Conservation (phyloP, 306 rosid species). For the Vachellia collinsii region DNA sequence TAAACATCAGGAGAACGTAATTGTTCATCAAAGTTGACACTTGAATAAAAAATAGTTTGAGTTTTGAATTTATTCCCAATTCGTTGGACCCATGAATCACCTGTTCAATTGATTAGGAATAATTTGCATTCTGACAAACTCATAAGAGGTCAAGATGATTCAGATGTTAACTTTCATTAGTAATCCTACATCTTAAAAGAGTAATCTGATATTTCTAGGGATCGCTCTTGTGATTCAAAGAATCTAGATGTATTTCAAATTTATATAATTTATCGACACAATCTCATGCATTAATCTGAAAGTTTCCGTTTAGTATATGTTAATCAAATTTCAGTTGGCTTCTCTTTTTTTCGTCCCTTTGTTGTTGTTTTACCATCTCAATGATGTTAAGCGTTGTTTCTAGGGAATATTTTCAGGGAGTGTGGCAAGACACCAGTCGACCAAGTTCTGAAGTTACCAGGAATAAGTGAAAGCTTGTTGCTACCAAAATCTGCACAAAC, state of each 20-base stretch:
- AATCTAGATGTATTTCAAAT: conserved; percentile 29
- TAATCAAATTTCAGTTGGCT: conserved; percentile 38
- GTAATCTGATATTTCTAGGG: conserved; percentile 29
- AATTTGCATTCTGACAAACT: conserved; percentile 20
- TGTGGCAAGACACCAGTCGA: conserved; percentile 81
- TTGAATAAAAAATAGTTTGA: background rate
- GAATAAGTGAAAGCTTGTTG: conserved; percentile 73
- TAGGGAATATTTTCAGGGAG: conserved; percentile 48
- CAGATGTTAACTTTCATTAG: conserved; percentile 12
- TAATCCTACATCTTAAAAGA: conserved; percentile 22
- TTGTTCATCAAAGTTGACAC: conserved; percentile 11
- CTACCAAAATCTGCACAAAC: conserved; percentile 67
- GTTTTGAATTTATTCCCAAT: conserved; percentile 19
- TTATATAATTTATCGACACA: conserved; percentile 35
- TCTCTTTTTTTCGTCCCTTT: background rate
- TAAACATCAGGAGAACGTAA: conserved; percentile 25
- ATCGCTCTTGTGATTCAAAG: conserved; percentile 13
- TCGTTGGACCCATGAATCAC: conserved; percentile 24
- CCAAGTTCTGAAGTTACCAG: conserved; percentile 99
- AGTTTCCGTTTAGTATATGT: conserved; percentile 30
- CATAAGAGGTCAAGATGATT: conserved; percentile 27
- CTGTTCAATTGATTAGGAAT: conserved; percentile 15
- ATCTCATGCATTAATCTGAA: conserved; percentile 27
- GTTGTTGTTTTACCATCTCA: conserved; percentile 21
- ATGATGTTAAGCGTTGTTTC: conserved; percentile 32